Percentiles rank a stretch among this genome's conserved stretches.
phyloP scores from a whole-genome alignment of 75 land plant genomes.

The Cryptomeria japonica region DNA sequence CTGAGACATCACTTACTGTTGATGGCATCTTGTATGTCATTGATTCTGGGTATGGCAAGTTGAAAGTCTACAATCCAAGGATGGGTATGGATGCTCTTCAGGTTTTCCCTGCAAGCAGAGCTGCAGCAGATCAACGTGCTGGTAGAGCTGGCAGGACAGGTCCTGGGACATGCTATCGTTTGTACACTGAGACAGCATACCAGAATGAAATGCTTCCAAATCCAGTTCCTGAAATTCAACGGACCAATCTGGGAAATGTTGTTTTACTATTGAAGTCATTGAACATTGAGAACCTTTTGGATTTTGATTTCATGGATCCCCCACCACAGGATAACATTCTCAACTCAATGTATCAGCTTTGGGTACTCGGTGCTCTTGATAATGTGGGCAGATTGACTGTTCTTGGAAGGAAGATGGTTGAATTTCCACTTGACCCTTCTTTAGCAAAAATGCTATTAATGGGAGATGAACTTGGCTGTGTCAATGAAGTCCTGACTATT shows the following conservation, averaged over 20 bases:
- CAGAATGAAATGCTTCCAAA: slow-evolving; percentile 90
- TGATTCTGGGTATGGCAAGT: slow-evolving; percentile 95
- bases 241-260: slow-evolving; percentile 96
- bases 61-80: slow-evolving; percentile 95
- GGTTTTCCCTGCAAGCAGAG: slow-evolving; percentile 94
- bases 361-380: slow-evolving; percentile 95
- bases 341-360: slow-evolving; percentile 99
- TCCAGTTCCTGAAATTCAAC: slow-evolving; percentile 97
- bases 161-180: slow-evolving; percentile 97
- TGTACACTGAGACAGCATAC: slow-evolving; percentile 93
- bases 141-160: slow-evolving; percentile 99
- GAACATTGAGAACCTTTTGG: slow-evolving; percentile 85
- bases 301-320: slow-evolving; percentile 99
- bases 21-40: slow-evolving; percentile 97
- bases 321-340: slow-evolving; percentile 98
- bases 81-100: slow-evolving; percentile 99
- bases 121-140: slow-evolving; percentile 96
- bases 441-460: slow-evolving; percentile 95
- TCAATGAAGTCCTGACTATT: slow-evolving; percentile 89
- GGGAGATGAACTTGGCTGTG: slow-evolving; percentile 81
- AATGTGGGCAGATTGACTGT: slow-evolving; percentile 87
- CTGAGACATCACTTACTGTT: slow-evolving; percentile 96
- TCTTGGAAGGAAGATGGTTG: slow-evolving; percentile 97
- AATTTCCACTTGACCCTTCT: slow-evolving; percentile 98
- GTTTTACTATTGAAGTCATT: slow-evolving; percentile 88